Percentiles rank a stretch among this genome's conserved stretches.
phyloP scores from a whole-genome alignment of 139 green algal genomes.

The Yamagishiella unicocca region DNA sequence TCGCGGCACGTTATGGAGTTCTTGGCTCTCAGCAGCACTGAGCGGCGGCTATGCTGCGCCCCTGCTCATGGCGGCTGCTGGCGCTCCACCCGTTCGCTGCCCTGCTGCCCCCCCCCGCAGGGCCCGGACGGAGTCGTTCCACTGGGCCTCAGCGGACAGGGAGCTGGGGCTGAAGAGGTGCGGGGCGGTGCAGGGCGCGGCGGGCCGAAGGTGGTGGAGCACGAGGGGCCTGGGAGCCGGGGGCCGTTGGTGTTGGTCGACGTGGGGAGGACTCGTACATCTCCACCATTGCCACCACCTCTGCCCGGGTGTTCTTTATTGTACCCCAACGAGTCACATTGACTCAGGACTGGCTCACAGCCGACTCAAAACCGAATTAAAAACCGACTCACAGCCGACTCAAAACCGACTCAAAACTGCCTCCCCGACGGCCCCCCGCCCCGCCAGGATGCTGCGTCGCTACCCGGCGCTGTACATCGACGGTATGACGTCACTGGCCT shows the following conservation, averaged over 20 bases:
- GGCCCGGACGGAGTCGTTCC: not conserved
- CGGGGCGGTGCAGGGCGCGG: not conserved
- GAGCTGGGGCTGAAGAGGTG: not conserved
- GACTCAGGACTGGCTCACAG: not conserved
- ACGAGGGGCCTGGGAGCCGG: not conserved
- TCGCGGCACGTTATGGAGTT: not conserved
- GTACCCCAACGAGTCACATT: not conserved
- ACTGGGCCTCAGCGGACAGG: not conserved
- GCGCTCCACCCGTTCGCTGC: not conserved
- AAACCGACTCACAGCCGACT: too few species aligned
- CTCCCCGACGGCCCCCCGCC: not conserved
- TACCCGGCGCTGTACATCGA: not conserved
- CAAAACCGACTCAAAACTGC: not conserved
- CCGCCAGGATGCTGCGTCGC: constrained; percentile 7
- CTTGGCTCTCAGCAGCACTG: not conserved
- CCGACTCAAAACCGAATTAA: not conserved
- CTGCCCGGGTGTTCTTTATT: not conserved
- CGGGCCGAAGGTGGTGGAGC: not conserved
- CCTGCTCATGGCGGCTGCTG: not conserved
- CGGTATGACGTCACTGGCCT: not conserved
- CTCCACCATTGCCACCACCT: not conserved
- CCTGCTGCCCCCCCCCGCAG: not conserved
- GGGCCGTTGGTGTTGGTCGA: not conserved
- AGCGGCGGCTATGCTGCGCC: not conserved
- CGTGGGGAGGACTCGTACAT: not conserved